Conservation (phyloP, 2,329 filamentous ascomycete genomes). For the Clonostachys sp. region DNA sequence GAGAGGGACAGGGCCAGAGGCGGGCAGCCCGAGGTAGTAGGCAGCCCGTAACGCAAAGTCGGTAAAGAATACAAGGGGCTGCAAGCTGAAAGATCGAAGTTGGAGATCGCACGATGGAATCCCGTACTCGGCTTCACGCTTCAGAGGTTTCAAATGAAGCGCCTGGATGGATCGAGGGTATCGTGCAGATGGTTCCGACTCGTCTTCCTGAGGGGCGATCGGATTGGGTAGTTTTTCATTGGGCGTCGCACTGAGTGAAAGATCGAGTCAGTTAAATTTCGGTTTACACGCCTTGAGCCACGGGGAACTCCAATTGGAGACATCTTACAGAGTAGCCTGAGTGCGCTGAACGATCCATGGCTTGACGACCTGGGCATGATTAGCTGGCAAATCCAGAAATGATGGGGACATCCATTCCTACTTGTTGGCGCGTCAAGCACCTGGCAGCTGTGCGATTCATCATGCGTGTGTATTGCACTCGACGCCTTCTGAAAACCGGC, state of each 20-base stretch:
- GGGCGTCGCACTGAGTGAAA: slow-evolving; percentile 1
- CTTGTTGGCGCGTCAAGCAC: slow-evolving; percentile 14
- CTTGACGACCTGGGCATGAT: slow-evolving; percentile 1
- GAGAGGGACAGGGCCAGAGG: slow-evolving; percentile 79
- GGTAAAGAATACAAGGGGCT: slow-evolving; percentile 88
- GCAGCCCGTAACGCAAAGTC: slow-evolving; percentile 94
- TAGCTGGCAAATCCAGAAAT: neutral
- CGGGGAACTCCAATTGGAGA: neutral
- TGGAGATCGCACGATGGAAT: slow-evolving; percentile 88
- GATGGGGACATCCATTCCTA: slow-evolving; percentile 4
- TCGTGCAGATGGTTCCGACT: slow-evolving; percentile 31
- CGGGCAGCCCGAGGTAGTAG: slow-evolving; percentile 86
- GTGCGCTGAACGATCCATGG: slow-evolving; percentile 14
- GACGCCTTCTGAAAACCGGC: too few species aligned
- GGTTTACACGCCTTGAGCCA: neutral
- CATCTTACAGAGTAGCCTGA: slow-evolving; percentile 15
- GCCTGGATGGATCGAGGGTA: slow-evolving; percentile 79
- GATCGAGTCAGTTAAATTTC: neutral
- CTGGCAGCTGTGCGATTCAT: slow-evolving; percentile 21
- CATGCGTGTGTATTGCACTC: slow-evolving; percentile 7
- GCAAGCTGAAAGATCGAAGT: slow-evolving; percentile 83
- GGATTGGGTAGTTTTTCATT: neutral
- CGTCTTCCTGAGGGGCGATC: neutral
- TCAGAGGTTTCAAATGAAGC: slow-evolving; percentile 79
- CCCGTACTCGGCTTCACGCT: slow-evolving; percentile 67